phyloP scores from a whole-genome alignment of 1,139 yeast genomes.

The Diutina sp. region DNA sequence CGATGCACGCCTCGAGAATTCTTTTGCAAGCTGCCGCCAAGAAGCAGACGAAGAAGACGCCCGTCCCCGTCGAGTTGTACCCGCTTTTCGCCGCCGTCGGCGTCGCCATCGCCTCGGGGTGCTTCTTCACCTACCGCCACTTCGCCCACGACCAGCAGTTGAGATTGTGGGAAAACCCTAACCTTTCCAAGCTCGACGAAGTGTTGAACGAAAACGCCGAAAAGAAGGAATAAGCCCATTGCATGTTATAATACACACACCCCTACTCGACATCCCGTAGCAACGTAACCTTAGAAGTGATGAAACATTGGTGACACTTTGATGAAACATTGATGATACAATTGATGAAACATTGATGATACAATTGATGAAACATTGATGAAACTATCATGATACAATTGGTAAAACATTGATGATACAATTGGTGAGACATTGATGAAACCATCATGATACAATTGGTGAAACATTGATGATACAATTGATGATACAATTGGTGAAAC shows the following conservation, averaged over 20 bases:
- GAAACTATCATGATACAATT: too few species aligned
- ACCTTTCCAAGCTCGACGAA: constrained; percentile 41
- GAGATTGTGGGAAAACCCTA: constrained; percentile 61
- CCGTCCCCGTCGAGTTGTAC: constrained; percentile 62
- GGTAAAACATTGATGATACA: too few species aligned
- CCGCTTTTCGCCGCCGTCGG: constrained; percentile 54
- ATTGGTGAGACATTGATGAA: too few species aligned
- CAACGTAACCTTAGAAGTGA: too few species aligned
- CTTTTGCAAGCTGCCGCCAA: constrained; percentile 39
- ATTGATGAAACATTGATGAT: too few species aligned
- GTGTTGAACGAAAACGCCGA: constrained; percentile 38
- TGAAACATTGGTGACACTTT: too few species aligned
- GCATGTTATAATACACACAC: background rate
- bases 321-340: too few species aligned
- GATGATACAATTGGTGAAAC: too few species aligned
- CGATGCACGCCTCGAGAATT: constrained; percentile 45
- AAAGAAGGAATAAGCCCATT: constrained; percentile 11
- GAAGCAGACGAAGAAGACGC: constrained; percentile 15
- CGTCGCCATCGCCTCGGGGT: constrained; percentile 54
- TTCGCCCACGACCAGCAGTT: constrained; percentile 52
- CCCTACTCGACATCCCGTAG: background rate
- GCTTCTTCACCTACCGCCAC: constrained; percentile 63
- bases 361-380: too few species aligned
- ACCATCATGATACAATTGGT: too few species aligned
- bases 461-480: too few species aligned